Evolutionary conservation across 305 asterid species (phyloP).

Genomic region (Striga hermonthica): DNA sequence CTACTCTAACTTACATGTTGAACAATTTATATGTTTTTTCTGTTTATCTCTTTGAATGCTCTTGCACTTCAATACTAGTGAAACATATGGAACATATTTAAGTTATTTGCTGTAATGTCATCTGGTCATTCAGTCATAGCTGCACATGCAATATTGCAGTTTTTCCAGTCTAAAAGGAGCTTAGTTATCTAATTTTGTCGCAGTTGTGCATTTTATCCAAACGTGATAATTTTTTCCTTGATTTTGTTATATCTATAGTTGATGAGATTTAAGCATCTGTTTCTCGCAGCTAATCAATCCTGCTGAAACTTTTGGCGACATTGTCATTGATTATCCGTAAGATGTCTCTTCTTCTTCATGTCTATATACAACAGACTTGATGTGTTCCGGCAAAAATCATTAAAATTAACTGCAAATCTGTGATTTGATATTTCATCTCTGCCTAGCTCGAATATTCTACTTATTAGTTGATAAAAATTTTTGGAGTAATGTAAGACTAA

Average conservation of each 20-base stretch:
- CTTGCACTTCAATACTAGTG: constrained; percentile 14
- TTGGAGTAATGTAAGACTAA: background rate
- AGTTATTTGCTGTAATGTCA: constrained; percentile 26
- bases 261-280: constrained; percentile 30
- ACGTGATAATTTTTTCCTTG: constrained; percentile 22
- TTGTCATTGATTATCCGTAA: constrained; percentile 97
- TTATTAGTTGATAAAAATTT: constrained; percentile 12
- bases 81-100: constrained; percentile 12
- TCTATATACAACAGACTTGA: constrained; percentile 8
- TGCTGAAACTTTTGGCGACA: constrained; percentile 99
- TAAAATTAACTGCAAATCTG: constrained; percentile 12
- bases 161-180: constrained; percentile 7
- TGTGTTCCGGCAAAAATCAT: constrained; percentile 3
- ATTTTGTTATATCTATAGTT: constrained; percentile 16
- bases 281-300: constrained; percentile 86
- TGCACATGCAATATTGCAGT: constrained; percentile 11
- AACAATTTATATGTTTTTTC: constrained; percentile 11
- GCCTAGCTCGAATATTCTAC: constrained; percentile 22
- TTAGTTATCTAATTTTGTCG: constrained; percentile 3
- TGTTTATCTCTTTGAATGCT: constrained; percentile 5
- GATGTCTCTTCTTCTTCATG: constrained; percentile 42
- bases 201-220: constrained; percentile 16
- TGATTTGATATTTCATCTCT: constrained; percentile 15
- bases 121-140: constrained; percentile 17
- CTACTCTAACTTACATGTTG: constrained; percentile 11